Percentiles rank a stretch among this genome's conserved stretches.
phyloP scores from a whole-genome alignment of 345 rosid species.

The Geranium rotundifolium region DNA sequence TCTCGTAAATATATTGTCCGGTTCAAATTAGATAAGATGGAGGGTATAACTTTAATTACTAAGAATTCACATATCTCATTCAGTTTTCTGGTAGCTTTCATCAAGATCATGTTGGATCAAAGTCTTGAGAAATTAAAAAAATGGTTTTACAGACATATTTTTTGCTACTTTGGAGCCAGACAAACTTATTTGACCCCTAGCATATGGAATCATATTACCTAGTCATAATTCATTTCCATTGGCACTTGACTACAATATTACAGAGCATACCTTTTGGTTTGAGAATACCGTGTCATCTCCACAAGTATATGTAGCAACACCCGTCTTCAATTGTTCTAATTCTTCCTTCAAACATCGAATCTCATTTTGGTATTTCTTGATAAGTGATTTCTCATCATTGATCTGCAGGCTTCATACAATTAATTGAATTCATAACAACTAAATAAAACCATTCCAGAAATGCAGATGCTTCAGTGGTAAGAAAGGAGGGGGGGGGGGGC shows the following conservation, averaged over 20 bases:
- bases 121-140: background rate
- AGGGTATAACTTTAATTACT: background rate
- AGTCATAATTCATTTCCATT: background rate
- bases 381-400: constrained; percentile 93
- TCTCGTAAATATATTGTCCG: background rate
- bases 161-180: background rate
- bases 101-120: too few species aligned
- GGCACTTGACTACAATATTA: background rate
- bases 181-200: background rate
- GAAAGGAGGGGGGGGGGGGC: background rate
- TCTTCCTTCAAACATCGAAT: constrained; percentile 85
- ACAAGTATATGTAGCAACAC: constrained; percentile 46
- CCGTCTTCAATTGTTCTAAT: constrained; percentile 80
- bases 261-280: constrained; percentile 68
- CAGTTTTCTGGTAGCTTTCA: background rate
- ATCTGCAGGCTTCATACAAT: constrained; percentile 36
- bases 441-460: background rate
- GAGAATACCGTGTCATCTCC: constrained; percentile 74
- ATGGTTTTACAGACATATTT: background rate
- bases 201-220: background rate
- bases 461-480: background rate
- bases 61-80: background rate
- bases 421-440: background rate
- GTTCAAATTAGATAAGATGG: background rate
- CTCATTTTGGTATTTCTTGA: constrained; percentile 95